Evolutionary conservation across 148 eudicot species (phyloP), one percentile per base, ranked within the genome.

Genomic region (Oxyria digyna): DNA sequence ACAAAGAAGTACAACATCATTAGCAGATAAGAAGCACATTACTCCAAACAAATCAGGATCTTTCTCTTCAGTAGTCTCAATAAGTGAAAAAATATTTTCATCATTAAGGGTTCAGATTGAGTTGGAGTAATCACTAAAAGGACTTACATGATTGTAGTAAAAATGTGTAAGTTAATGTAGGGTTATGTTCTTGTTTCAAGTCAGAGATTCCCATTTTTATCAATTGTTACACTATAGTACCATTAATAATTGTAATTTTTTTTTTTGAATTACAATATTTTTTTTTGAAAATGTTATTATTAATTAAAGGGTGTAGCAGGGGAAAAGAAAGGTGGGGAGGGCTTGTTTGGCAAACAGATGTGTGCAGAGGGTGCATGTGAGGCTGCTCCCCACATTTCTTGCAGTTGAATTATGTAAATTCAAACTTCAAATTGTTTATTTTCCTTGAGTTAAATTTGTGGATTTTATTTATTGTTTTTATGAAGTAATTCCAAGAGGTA

Each of bases 281-380:
- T 42, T 8, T 42, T 42, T 5, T 0, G 1, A 26, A 24, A 54
- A 24, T 23, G 23, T 24, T 55, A 1, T 55, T 55, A 1, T 27
- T 13, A 3, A 27, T 23, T 24, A 23, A 26, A 24, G 4, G 59
- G 31, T 52, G 5, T 17, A 46, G 52, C 18, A 46, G 50, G 43
- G 43, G 11, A 48, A 24, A 52, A 24, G 59, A 50, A 54, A 55
- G 63, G 63, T 55, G 63, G 63, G 63, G 63, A 55, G 33, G 63
- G 63, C 63, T 55, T 55, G 63, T 55, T 55, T 55, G 63, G 63
- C 63, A 55, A 55, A 55, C 63, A 55, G 63, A 55, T 55, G 63
- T 55, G 63, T 27, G 27, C 63, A 55, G 63, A 55, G 63, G 33
- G n/a, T 55, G 63, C 63, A 55, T 55, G 63, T 55, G 63, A 55